A percentile compares a stretch with the other conserved stretches of the same genome.
Evolutionary conservation across 2,329 filamentous ascomycete genomes (phyloP).

Genomic region (Cladorrhinum sp.): DNA sequence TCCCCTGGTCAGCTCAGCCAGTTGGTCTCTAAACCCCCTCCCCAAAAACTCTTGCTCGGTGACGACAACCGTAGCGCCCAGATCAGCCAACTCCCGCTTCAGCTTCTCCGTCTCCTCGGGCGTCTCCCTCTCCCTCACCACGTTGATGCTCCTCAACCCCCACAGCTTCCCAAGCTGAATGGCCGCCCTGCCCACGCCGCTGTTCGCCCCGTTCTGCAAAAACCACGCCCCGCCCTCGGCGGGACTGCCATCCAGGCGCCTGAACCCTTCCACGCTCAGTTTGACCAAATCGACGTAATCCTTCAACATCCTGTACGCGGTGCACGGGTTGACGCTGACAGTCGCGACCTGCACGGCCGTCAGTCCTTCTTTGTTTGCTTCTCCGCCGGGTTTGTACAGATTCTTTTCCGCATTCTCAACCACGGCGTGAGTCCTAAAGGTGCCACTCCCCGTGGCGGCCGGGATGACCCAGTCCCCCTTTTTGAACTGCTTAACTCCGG

Average conservation of each 20-base stretch:
- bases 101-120: slow-evolving; percentile 61
- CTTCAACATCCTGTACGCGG: slow-evolving; percentile 87
- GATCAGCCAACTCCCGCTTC: slow-evolving; percentile 47
- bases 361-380: slow-evolving; percentile 61
- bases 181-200: slow-evolving; percentile 83
- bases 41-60: slow-evolving; percentile 54
- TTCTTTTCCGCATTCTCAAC: slow-evolving; percentile 50
- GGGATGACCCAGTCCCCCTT: slow-evolving; percentile 95
- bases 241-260: slow-evolving; percentile 52
- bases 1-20: slow-evolving; percentile 65
- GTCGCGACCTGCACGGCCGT: slow-evolving; percentile 78
- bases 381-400: slow-evolving; percentile 58
- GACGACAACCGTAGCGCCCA: slow-evolving; percentile 57
- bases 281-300: slow-evolving; percentile 62
- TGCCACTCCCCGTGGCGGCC: slow-evolving; percentile 77
- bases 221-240: slow-evolving; percentile 85
- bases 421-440: slow-evolving; percentile 89
- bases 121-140: slow-evolving; percentile 71
- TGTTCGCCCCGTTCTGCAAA: slow-evolving; percentile 95
- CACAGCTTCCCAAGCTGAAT: slow-evolving; percentile 84
- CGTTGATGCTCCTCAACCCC: slow-evolving; percentile 88
- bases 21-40: slow-evolving; percentile 58
- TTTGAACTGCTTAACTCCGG: slow-evolving; percentile 50
- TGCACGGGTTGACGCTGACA: slow-evolving; percentile 88
- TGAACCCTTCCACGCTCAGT: slow-evolving; percentile 45